phyloP scores from a whole-genome alignment of 2,329 filamentous ascomycete species.

The Purpureocillium lavendulum region DNA sequence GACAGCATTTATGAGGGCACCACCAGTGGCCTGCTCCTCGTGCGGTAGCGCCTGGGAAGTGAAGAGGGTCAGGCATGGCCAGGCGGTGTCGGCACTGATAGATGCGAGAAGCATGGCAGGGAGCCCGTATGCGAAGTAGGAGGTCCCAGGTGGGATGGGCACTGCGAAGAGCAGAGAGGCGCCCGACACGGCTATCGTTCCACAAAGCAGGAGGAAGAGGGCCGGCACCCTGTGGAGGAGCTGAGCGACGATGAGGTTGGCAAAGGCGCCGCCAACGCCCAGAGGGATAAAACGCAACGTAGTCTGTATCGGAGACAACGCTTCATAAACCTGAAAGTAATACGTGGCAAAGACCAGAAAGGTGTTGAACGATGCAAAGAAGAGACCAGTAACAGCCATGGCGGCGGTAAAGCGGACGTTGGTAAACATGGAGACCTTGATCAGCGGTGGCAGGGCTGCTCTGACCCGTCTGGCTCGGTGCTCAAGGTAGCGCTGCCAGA shows the following conservation, averaged over 20 bases:
- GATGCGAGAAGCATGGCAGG: conserved; percentile 59
- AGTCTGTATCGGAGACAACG: conserved; percentile 53
- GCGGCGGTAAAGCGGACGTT: conserved; percentile 52
- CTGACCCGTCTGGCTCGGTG: conserved; percentile 7
- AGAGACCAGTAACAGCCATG: conserved; percentile 57
- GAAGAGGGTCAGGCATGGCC: conserved; percentile 58
- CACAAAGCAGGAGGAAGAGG: conserved; percentile 47
- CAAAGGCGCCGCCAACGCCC: conserved; percentile 50
- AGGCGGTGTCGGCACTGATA: conserved; percentile 58
- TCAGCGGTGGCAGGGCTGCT: conserved; percentile 40
- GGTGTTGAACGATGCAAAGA: conserved; percentile 61
- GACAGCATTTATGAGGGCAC: conserved; percentile 59
- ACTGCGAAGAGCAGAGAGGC: conserved; percentile 54
- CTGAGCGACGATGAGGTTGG: conserved; percentile 45
- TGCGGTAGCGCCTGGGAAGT: conserved; percentile 53
- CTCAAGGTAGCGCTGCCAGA: conserved; percentile 47
- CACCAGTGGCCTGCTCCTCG: conserved; percentile 59
- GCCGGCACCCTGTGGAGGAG: conserved; percentile 51
- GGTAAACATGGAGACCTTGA: conserved; percentile 57
- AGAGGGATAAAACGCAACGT: conserved; percentile 62
- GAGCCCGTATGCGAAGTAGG: conserved; percentile 60
- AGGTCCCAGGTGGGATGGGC: conserved; percentile 50
- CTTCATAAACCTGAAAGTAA: conserved; percentile 62
- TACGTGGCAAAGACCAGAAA: conserved; percentile 61
- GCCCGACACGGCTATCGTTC: conserved; percentile 45